Conservation (phyloP, 306 rosid genomes). For the Prunus kanzakura region DNA sequence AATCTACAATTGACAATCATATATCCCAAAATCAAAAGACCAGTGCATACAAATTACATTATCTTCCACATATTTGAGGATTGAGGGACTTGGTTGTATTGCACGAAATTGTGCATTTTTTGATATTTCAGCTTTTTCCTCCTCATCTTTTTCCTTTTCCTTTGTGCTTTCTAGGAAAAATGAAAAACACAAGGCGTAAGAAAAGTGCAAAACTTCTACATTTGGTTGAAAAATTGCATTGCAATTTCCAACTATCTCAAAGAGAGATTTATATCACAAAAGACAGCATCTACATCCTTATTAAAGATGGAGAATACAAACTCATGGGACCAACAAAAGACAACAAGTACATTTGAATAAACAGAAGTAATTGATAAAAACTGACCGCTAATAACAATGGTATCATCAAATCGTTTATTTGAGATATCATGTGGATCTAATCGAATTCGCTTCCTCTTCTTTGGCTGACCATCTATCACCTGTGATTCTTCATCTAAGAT, state of each 20-base stretch:
- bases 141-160: constrained; percentile 48
- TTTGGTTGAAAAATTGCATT: neutral
- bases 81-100: constrained; percentile 81
- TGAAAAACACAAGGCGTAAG: neutral
- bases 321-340: neutral
- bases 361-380: constrained; percentile 9
- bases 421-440: constrained; percentile 72
- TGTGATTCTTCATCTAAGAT: constrained; percentile 35
- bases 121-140: constrained; percentile 58
- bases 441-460: constrained; percentile 69
- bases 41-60: constrained; percentile 71
- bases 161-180: constrained; percentile 52
- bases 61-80: constrained; percentile 82
- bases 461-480: constrained; percentile 38
- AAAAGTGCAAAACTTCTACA: neutral
- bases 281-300: neutral
- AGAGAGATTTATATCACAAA: too few species aligned
- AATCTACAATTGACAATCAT: neutral
- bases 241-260: neutral
- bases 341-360: too few species aligned
- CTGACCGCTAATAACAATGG: constrained; percentile 47
- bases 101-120: constrained; percentile 84
- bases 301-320: neutral
- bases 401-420: constrained; percentile 78
- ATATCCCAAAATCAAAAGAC: constrained; percentile 30